Conservation (phyloP, 2,329 filamentous ascomycete genomes). For the Botrytis byssoidea region DNA sequence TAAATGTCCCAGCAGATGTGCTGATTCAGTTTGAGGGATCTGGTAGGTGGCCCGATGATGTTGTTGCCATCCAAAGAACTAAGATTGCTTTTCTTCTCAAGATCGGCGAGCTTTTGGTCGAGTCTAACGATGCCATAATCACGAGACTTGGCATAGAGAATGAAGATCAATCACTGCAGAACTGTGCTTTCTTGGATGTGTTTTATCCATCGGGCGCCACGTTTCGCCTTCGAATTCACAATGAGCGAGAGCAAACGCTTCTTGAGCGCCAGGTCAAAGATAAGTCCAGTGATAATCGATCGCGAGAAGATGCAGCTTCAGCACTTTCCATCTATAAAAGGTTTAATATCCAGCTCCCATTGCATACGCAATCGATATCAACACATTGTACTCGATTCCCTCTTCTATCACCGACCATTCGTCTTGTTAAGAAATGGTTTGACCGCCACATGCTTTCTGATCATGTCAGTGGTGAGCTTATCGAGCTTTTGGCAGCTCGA, state of each 20-base stretch:
- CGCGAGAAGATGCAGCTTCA: constrained; percentile 66
- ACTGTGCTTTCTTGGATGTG: constrained; percentile 80
- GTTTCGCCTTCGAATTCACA: constrained; percentile 85
- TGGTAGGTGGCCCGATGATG: constrained; percentile 87
- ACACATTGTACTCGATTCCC: constrained; percentile 79
- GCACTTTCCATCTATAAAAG: constrained; percentile 71
- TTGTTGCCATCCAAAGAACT: constrained; percentile 86
- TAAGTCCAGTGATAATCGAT: constrained; percentile 62
- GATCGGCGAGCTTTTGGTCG: constrained; percentile 63
- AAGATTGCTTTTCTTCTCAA: constrained; percentile 84
- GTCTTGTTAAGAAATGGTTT: constrained; percentile 89
- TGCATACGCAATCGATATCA: constrained; percentile 78
- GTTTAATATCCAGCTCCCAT: constrained; percentile 67
- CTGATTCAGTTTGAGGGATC: constrained; percentile 92
- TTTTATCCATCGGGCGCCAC: constrained; percentile 67
- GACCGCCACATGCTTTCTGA: constrained; percentile 72
- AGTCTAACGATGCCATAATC: constrained; percentile 57
- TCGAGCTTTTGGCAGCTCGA: constrained; percentile 78
- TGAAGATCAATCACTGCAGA: constrained; percentile 63
- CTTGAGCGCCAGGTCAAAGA: constrained; percentile 77
- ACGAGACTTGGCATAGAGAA: constrained; percentile 82
- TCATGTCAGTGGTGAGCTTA: constrained; percentile 75
- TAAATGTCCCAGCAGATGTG: constrained; percentile 66
- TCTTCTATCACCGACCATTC: constrained; percentile 76
- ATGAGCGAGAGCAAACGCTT: constrained; percentile 80